Evolutionary conservation across 495 filamentous ascomycete species (phyloP), one percentile per base, ranked within the genome.

Genomic region (Talaromyces wortmannii): DNA sequence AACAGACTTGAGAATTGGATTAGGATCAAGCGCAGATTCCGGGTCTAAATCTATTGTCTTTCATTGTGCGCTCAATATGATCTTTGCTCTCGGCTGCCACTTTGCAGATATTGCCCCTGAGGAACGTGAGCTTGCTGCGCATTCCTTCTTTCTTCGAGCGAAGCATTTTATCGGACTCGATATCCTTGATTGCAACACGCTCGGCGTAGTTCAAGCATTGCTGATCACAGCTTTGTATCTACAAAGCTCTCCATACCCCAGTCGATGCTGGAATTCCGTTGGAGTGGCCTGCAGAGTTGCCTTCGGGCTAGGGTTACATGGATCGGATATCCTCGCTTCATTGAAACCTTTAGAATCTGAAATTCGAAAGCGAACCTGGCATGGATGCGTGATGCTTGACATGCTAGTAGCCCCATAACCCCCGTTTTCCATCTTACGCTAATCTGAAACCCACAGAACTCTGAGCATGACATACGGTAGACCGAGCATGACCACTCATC

Each of bases 381-480:
- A 78, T 61, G 70, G 67, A 7, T 79, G 77, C 56, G 70, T 78
- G 1, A 65, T 75, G 13, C 61, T 79, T 59, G 76, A 78, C 45
- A 67, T 71, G 74, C 78, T 58, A 52, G 70, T 64, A 4, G 13
- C 23, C n/a, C 2, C 11, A 6, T 32, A 1, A 4, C 13, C 31
- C 45, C 6, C 29, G 13, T n/a, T 43, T 56, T 23, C 23, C 23
- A 46, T 13, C 33, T 17, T 30, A 4, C 45, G 10, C 53, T 16
- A 55, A 30, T 40, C 36, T 5, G 13, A 18, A 55, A 0, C 32
- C 10, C 17, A 43, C 42, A 78, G 75, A 61, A 67, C 71, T 29
- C 65, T 75, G 53, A 78, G 75, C 59, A 78, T 78, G 74, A 78
- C 72, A 1, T 71, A 71, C 47, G 77, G 76, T 8, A 58, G 72